Conservation (phyloP, 163 green algal genomes). For the Coccomyxa subellipsoidea region DNA sequence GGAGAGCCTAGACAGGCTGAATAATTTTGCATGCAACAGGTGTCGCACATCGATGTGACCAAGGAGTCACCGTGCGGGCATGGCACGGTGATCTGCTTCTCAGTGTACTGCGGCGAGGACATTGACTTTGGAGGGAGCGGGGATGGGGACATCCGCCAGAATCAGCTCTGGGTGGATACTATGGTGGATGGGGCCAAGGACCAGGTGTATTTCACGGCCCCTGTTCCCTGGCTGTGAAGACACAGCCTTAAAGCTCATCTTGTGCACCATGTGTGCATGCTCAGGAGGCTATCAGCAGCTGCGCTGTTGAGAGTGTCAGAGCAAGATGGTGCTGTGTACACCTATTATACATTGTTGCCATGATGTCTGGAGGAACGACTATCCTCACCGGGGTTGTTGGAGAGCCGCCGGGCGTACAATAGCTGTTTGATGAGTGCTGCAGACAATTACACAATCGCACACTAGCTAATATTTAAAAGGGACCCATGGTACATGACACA, state of each 20-base stretch:
- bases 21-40: conserved; percentile 22
- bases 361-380: no score
- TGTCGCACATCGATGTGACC: conserved; percentile 85
- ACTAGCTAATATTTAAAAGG: no score
- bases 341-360: no score
- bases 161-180: conserved; percentile 67
- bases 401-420: no score
- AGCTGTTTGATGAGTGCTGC: no score
- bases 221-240: neutral
- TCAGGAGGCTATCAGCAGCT: no score
- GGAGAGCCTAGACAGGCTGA: neutral
- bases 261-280: no score
- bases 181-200: conserved; percentile 33
- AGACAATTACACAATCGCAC: no score
- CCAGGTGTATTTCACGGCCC: neutral
- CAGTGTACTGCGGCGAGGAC: conserved; percentile 76
- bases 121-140: conserved; percentile 57
- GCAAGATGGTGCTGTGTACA: no score
- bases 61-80: conserved; percentile 84
- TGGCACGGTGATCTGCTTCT: conserved; percentile 88
- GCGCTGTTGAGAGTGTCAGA: no score
- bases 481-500: neutral
- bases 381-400: no score
- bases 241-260: no score
- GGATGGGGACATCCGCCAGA: conserved; percentile 19